Evolutionary conservation across 2,329 filamentous ascomycete genomes (phyloP), one percentile per base, ranked within the genome.

Genomic region (Curvularia hawaiiensis): DNA sequence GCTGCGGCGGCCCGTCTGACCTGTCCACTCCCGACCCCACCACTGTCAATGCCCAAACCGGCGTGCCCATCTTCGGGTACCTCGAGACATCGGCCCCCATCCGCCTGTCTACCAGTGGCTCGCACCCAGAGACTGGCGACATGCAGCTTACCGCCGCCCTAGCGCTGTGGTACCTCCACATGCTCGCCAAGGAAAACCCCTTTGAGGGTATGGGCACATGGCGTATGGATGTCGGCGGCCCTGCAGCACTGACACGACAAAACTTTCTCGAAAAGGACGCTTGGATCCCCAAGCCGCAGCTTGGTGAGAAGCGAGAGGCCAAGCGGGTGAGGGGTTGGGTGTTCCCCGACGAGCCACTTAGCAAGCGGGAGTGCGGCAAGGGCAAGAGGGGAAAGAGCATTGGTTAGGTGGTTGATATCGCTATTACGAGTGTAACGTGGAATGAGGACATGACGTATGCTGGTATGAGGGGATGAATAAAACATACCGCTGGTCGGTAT

Each of bases 61-160:
- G 79, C 46, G 79, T 83, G 40, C 93, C 93, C 0, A 88, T 92
- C 74, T 97, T 97, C 71, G 93, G 94, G n/a, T 91, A 88, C 76
- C 81, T 97, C 5, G 93, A 98, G 75, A 84, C 96, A 28, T 81
- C 84, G 0, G 72, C 82, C 0, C 81, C 85, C 0, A 84, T 88
- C 52, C 77, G 81, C 6, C 81, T 86, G 50, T 81, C 81, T 35
- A 79, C 80, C 0, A 46, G 75, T 59, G 60, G 73, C 39, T 28
- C 64, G 3, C 62, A 73, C 53, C 63, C 72, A 1, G 77, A 64
- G 64, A 76, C 67, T 31, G 76, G 72, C 6, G 77, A 78, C 46
- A 75, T 80, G 6, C 82, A 83, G 53, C 81, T 91, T 67, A 92
- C 90, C 0, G 89, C 89, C 12, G 85, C 87, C 60, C 82, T 93